Base-by-base conservation (phyloP, 2,329 filamentous ascomycete species). In the Calcarisporium arbuscula region DNA sequence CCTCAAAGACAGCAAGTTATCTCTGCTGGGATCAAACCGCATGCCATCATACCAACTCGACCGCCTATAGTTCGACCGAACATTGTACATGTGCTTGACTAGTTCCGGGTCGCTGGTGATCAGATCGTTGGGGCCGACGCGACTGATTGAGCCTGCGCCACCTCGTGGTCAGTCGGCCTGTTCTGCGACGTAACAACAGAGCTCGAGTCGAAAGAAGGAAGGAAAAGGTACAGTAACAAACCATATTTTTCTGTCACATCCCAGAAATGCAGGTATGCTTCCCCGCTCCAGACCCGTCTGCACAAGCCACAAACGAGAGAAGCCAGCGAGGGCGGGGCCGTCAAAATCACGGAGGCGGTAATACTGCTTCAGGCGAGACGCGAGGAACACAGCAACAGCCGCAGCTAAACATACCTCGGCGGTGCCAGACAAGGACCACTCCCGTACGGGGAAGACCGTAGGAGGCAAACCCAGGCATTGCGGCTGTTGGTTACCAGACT, bases 41-140 rank as follows among this genome's bases (percentile, higher is more conserved):
- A 73, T 56, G 3, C 61, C 65, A 35, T 67, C 61, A 45, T 72
- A 72, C 63, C 64, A 72, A 10, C 42, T 43, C 3, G 52, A 49
- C 3, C 52, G 47, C 4, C 28, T 60, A 34, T 68, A 68, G 10
- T 40, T 31, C 4, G 53, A 54, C 5, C 57, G 58, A 2, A 58
- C 57, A 32, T 52, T 58, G 50, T 53, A 65, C 49, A 60, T 62
- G 44, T 48, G 61, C 31, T 59, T 55, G 52, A 65, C 47, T 12
- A 69, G 49, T 14, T 65, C 64, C 2, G 66, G 54, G 35, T 68
- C 64, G 25, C 62, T 62, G 2, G 66, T 69, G 31, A 72, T 48
- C 17, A 72, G 51, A 38, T 68, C 51, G 21, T 65, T 66, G 7
- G 68, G 67, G 2, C 61, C 64, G 49, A 40, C 37, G 16, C 49